Evolutionary conservation across 495 filamentous ascomycete genomes (phyloP).

Genomic region (Rusavskia elegans): DNA sequence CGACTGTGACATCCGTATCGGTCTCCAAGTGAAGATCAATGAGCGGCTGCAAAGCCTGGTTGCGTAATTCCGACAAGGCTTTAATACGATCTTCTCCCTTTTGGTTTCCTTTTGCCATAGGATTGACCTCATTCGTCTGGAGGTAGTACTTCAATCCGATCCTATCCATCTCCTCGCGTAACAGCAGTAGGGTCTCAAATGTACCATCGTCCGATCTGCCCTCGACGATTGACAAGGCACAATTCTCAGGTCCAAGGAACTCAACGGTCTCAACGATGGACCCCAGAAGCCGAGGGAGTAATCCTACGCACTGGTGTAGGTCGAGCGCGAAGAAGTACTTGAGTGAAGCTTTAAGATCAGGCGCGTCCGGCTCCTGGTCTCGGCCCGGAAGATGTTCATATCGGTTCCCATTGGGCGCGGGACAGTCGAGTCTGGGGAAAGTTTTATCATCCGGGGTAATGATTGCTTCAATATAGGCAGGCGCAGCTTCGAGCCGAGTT

Average conservation of each 20-base stretch:
- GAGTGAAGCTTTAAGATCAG: not conserved
- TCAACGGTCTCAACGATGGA: slow-evolving; percentile 29
- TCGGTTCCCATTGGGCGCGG: slow-evolving; percentile 4
- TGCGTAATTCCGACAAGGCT: slow-evolving; percentile 27
- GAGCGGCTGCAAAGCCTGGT: slow-evolving; percentile 27
- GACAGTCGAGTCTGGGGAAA: slow-evolving; percentile 15
- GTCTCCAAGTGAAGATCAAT: slow-evolving; percentile 4
- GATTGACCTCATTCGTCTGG: slow-evolving; percentile 21
- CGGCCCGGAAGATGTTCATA: slow-evolving; percentile 13
- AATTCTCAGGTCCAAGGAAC: slow-evolving; percentile 29
- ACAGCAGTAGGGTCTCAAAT: slow-evolving; percentile 24
- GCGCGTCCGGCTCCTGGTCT: not conserved
- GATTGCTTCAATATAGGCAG: slow-evolving; percentile 18
- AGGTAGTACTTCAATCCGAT: slow-evolving; percentile 23
- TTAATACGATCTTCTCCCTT: slow-evolving; percentile 19
- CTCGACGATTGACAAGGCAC: slow-evolving; percentile 33
- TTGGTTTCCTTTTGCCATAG: slow-evolving; percentile 2
- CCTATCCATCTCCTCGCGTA: slow-evolving; percentile 18
- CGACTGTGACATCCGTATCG: slow-evolving; percentile 20
- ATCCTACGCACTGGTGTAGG: slow-evolving; percentile 21
- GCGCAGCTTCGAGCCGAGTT: slow-evolving; percentile 10
- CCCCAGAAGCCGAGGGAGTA: slow-evolving; percentile 33
- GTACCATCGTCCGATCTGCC: slow-evolving; percentile 35
- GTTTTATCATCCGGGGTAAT: slow-evolving; percentile 13
- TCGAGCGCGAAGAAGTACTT: slow-evolving; percentile 35